A percentile compares a stretch with the other conserved stretches of the same genome.
Conservation (phyloP, 177 flowering plant genomes). For the Vitis hybrid region DNA sequence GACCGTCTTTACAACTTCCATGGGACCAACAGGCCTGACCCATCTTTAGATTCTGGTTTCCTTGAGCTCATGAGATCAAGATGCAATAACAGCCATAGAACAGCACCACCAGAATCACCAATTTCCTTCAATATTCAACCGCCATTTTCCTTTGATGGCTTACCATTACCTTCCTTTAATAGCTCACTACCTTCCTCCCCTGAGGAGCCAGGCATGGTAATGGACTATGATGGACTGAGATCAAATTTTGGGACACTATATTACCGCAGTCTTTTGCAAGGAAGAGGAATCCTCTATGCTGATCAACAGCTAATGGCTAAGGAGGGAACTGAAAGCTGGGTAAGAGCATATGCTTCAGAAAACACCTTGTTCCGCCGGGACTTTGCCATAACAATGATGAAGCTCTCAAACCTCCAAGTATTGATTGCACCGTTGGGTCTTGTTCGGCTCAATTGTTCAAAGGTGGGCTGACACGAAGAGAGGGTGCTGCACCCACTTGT, state of each 20-base stretch:
- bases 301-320: constrained; percentile 51
- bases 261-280: constrained; percentile 33
- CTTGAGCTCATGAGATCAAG: constrained; percentile 28
- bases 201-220: constrained; percentile 23
- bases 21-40: constrained; percentile 41
- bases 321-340: constrained; percentile 41
- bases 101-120: constrained; percentile 10
- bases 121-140: neutral
- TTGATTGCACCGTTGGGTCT: constrained; percentile 45
- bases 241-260: constrained; percentile 32
- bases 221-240: constrained; percentile 30
- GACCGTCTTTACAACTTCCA: constrained; percentile 45
- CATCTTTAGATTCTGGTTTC: constrained; percentile 34
- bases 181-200: neutral
- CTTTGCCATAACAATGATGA: constrained; percentile 50
- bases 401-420: constrained; percentile 41
- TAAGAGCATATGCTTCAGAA: constrained; percentile 45
- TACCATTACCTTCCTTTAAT: constrained; percentile 5
- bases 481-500: neutral
- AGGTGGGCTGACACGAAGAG: constrained; percentile 11
- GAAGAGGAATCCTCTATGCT: constrained; percentile 38
- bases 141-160: neutral
- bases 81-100: constrained; percentile 22
- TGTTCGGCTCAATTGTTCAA: constrained; percentile 44
- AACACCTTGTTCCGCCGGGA: constrained; percentile 32